Conservation (phyloP, 345 rosid species). For the Rubroshorea leprosula region DNA sequence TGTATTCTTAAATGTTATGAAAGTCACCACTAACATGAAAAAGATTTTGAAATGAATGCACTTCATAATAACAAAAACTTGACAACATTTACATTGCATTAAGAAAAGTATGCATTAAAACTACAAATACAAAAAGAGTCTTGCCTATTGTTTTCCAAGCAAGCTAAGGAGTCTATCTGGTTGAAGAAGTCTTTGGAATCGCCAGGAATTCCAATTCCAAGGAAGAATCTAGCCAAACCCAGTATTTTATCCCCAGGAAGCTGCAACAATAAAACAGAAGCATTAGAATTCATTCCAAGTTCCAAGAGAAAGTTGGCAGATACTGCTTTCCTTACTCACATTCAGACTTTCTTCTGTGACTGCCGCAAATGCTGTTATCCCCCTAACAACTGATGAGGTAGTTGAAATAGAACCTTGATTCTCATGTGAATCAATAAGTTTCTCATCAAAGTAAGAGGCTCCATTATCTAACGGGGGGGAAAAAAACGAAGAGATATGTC, state of each 20-base stretch:
- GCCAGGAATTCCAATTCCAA: constrained; percentile 83
- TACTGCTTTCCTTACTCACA: constrained; percentile 34
- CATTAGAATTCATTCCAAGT: constrained; percentile 4
- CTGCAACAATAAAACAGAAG: constrained; percentile 44
- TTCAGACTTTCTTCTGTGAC: constrained; percentile 47
- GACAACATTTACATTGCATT: too few relatives aligned
- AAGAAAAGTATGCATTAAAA: not conserved
- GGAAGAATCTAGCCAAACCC: constrained; percentile 86
- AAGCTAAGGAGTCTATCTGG: constrained; percentile 80
- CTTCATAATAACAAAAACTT: too few relatives aligned
- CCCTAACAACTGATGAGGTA: constrained; percentile 79
- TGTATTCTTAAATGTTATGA: too few relatives aligned
- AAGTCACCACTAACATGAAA: too few relatives aligned
- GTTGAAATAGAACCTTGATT: constrained; percentile 66
- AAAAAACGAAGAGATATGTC: not conserved
- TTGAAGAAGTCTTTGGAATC: constrained; percentile 77
- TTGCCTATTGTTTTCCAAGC: constrained; percentile 77
- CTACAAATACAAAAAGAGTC: constrained; percentile 20
- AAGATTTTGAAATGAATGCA: too few relatives aligned
- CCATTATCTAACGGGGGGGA: constrained; percentile 84
- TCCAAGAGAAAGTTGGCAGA: constrained; percentile 9
- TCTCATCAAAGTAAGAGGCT: constrained; percentile 74
- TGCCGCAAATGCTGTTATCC: constrained; percentile 63
- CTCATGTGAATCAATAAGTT: constrained; percentile 40
- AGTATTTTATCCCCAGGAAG: constrained; percentile 66